These are phyloP conservation scores for Effrenium voratum DNA, from an alignment of 73 alveolate genomes.

Conservation along the genomic window DNA sequence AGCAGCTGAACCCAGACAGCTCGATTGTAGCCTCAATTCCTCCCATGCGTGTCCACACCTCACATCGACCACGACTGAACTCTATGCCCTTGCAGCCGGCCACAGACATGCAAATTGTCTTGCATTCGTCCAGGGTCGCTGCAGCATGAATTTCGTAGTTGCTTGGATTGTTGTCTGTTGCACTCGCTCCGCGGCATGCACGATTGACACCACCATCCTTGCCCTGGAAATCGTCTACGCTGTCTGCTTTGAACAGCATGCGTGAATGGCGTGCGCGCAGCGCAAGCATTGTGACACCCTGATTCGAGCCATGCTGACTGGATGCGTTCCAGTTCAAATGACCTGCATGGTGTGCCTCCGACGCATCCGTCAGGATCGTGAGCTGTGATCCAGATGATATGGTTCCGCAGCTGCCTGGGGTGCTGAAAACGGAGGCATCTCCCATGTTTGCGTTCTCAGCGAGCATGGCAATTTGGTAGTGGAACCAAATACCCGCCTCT, in stretches of 20 bases:
- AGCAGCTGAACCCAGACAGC: constrained; percentile 27
- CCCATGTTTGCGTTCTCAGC: constrained; percentile 57
- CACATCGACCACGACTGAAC: constrained; percentile 84
- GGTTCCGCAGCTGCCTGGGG: constrained; percentile 20
- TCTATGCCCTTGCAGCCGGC: constrained; percentile 64
- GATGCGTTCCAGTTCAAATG: neutral
- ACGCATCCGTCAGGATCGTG: constrained; percentile 7
- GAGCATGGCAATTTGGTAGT: constrained; percentile 50
- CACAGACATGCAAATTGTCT: constrained; percentile 4
- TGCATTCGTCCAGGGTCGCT: constrained; percentile 24
- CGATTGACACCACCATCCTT: constrained; percentile 60
- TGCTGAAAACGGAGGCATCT: constrained; percentile 1
- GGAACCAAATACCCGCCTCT: constrained; percentile 76
- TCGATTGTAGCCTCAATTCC: neutral
- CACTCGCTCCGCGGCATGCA: constrained; percentile 12
- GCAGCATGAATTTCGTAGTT: neutral
- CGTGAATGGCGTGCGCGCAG: constrained; percentile 10
- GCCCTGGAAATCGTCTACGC: neutral
- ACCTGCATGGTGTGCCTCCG: neutral
- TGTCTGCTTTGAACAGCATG: neutral
- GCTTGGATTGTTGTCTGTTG: neutral
- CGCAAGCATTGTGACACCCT: constrained; percentile 22
- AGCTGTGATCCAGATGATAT: neutral
- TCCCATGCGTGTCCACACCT: constrained; percentile 37
- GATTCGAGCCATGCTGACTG: neutral